These are phyloP conservation scores for Coemansia reversa DNA, from an alignment of 192 early-diverging fungal genomes.

Conservation along the genomic window DNA sequence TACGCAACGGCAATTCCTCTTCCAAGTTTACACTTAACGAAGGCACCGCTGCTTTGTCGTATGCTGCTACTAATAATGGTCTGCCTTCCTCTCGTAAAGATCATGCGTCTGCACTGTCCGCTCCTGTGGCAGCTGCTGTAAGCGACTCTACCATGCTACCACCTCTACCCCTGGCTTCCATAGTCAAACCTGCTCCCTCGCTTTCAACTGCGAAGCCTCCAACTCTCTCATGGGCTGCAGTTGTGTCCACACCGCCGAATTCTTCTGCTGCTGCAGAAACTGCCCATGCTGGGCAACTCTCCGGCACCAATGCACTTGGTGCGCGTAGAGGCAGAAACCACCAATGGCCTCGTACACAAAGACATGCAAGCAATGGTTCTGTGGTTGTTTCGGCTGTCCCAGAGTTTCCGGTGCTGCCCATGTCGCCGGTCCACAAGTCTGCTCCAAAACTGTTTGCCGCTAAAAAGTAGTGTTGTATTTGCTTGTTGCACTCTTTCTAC, in stretches of 20 bases:
- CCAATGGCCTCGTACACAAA: conserved; percentile 5
- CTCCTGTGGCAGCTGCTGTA: no score
- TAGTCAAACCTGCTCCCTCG: no score
- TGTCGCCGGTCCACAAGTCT: conserved; percentile 32
- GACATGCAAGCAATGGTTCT: not conserved
- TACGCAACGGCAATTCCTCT: no score
- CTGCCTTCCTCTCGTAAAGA: no score
- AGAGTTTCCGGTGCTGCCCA: conserved; percentile 34
- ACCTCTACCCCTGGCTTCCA: no score
- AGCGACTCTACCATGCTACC: no score
- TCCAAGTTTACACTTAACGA: no score
- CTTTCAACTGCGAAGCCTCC: conserved; percentile 7
- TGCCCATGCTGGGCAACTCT: no score
- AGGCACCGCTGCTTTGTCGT: no score
- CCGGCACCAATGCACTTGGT: not conserved
- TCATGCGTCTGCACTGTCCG: no score
- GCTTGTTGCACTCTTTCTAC: not conserved
- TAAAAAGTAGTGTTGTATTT: not conserved
- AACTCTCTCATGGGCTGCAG: conserved; percentile 9
- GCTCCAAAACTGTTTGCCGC: conserved; percentile 12
- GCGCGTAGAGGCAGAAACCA: conserved; percentile 1
- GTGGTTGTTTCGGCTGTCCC: conserved; percentile 1
- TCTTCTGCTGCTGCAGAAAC: not conserved
- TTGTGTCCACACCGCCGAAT: not conserved
- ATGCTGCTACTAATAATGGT: no score